Percentiles rank a stretch among this genome's conserved stretches.
Conservation (phyloP, 768 basidiomycete genomes). For the Amanita rubescens region DNA sequence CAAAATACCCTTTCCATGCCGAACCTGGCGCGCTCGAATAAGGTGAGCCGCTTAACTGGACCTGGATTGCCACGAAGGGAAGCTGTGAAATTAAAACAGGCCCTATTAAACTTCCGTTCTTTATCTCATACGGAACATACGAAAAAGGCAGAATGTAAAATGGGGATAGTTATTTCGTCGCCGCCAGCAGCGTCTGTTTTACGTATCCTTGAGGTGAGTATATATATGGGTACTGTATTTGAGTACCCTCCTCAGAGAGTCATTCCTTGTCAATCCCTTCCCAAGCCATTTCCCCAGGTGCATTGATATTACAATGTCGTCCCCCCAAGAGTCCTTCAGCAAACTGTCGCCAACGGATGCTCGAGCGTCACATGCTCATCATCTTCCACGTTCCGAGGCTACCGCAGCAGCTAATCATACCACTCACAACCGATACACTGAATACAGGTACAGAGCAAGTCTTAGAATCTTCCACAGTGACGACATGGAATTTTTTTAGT, state of each 20-base stretch:
- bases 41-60: background rate
- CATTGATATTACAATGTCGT: slow-evolving; percentile 3
- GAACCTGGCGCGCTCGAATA: background rate
- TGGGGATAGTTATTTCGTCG: too few species aligned
- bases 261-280: background rate
- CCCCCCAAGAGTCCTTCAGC: background rate
- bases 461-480: background rate
- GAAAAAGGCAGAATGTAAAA: too few species aligned
- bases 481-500: slow-evolving; percentile 17
- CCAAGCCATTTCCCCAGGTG: background rate
- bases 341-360: background rate
- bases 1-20: background rate
- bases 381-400: background rate
- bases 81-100: background rate
- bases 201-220: too few species aligned
- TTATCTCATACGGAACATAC: too few species aligned
- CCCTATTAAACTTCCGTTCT: too few species aligned
- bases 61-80: background rate
- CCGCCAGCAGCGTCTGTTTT: too few species aligned
- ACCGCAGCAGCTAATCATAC: slow-evolving; percentile 13
- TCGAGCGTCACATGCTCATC: background rate
- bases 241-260: background rate
- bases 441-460: slow-evolving; percentile 35
- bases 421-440: slow-evolving; percentile 49
- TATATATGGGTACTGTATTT: too few species aligned